Percentiles rank a stretch among this genome's conserved stretches.
Evolutionary conservation across 306 rosid species (phyloP).

Genomic region (Aeschynomene evenia): DNA sequence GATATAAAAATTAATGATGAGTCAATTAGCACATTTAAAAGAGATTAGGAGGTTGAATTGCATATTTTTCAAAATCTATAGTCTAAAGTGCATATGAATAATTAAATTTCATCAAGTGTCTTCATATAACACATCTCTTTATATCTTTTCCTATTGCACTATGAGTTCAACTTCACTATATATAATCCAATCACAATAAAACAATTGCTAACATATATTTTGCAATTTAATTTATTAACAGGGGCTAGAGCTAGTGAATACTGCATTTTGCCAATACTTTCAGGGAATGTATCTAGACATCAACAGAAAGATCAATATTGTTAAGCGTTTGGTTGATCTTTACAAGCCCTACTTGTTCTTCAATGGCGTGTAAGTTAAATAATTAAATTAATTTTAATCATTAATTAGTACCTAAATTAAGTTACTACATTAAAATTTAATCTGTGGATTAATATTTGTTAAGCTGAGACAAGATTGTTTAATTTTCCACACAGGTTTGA

Average conservation of each 20-base stretch:
- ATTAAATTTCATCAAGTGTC: too few species aligned
- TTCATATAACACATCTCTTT: too few species aligned
- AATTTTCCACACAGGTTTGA: constrained; percentile 56
- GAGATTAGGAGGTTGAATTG: too few species aligned
- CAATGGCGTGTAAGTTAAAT: constrained; percentile 57
- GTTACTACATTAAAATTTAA: neutral
- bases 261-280: constrained; percentile 57
- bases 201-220: neutral
- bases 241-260: constrained; percentile 64
- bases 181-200: neutral
- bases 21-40: too few species aligned
- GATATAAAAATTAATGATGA: too few species aligned
- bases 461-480: neutral
- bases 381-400: neutral
- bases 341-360: constrained; percentile 76
- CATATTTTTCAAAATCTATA: too few species aligned
- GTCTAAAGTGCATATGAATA: too few species aligned
- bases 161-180: neutral
- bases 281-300: constrained; percentile 38
- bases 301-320: constrained; percentile 52
- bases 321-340: constrained; percentile 64
- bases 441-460: neutral
- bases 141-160: too few species aligned
- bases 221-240: constrained; percentile 16
- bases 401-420: neutral